These are phyloP conservation scores for Fusarium sp. DNA, from an alignment of 2,329 filamentous ascomycete species.

Conservation along the genomic window DNA sequence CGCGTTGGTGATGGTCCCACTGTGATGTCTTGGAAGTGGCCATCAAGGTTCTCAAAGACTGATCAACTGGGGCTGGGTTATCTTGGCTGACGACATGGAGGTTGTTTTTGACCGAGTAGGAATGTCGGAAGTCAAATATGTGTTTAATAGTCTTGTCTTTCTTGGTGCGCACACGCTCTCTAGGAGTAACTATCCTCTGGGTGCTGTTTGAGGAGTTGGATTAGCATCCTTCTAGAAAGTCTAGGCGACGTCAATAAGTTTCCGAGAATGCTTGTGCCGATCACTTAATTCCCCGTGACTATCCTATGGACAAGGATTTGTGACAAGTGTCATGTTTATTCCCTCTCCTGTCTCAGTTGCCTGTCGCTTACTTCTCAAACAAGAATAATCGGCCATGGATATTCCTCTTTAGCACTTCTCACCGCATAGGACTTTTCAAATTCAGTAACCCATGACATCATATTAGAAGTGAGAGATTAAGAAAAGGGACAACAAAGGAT, in stretches of 20 bases:
- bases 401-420: neutral
- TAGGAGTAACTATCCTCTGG: neutral
- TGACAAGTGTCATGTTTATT: neutral
- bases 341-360: neutral
- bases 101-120: neutral
- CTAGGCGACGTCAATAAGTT: neutral
- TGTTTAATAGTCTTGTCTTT: neutral
- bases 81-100: neutral
- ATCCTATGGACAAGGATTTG: neutral
- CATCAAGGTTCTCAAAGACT: neutral
- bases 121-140: neutral
- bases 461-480: neutral
- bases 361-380: neutral
- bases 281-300: neutral
- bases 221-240: neutral
- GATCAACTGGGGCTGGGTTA: neutral
- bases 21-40: neutral
- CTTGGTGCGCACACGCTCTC: neutral
- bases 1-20: neutral
- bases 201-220: neutral
- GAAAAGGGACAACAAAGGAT: neutral
- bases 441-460: neutral
- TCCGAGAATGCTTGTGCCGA: neutral
- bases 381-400: neutral
- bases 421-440: neutral